Base-by-base conservation (phyloP, 768 basidiomycete species). In the Lactifluus hygrophoroides region DNA sequence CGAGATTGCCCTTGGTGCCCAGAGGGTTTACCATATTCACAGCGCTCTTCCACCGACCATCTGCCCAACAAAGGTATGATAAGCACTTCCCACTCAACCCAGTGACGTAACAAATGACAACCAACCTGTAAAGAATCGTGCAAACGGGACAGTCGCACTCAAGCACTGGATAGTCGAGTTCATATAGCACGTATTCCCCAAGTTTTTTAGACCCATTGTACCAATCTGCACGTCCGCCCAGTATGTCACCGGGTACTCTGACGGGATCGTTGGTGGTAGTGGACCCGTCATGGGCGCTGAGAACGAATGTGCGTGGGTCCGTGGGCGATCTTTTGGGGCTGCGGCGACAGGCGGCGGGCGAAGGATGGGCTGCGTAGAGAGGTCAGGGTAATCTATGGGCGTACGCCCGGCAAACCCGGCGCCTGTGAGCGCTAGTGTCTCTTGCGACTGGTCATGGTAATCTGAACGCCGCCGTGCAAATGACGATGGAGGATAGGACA, bases 131-230 rank as follows among this genome's bases (percentile, higher is more conserved):
- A 99, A 98, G 74, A 94, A 97, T 54, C 85, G 79, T 30, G 94
- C 83, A 70, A 99, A 95, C 0, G 95, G 95, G 7, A 89, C 83
- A 0, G 95, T 96, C 0, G 94, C 94, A 68, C 86, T 93, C 68
- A 99, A 75, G 70, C 96, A 99, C 71, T 99, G 96, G 16, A 99
- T 82, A 6, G 93, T 94, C 30, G 96, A 90, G 70, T 98, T 98
- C 93, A 98, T 98, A 69, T 98, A 99, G 70, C 96, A 99, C 8
- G 96, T 99, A 70, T 97, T 98, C 17, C 89, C 86, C 60, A 98
- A 68, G 69, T 99, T 99, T 80, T 94, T 94, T 68, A 99, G 70
- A 3, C 95, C 95, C 0, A 85, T 83, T 19, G 83, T 84, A 23
- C 86, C 87, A 54, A 94, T 83, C 60, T 86, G 81, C 40, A 82